A percentile compares a stretch with the other conserved stretches of the same genome.
Conservation (phyloP, 148 eudicot genomes). For the Cornus suecica region DNA sequence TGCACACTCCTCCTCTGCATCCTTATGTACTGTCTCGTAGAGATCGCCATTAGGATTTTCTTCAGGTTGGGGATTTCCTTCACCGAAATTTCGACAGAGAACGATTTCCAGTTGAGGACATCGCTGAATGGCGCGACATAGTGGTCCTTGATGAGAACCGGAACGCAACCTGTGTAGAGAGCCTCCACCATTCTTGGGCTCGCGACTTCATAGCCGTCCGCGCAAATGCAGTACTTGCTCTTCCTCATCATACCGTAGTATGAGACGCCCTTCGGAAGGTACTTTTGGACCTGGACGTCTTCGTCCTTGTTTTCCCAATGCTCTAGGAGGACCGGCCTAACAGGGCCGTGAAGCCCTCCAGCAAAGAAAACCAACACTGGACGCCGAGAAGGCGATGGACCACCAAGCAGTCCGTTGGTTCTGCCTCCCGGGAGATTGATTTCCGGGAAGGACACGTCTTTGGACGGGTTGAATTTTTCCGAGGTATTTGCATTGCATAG, state of each 20-base stretch:
- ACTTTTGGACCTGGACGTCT: constrained; percentile 13
- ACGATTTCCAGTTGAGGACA: constrained; percentile 15
- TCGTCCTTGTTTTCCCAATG: constrained; percentile 15
- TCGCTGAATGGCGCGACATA: constrained; percentile 14
- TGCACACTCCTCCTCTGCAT: constrained; percentile 9
- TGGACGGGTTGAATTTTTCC: constrained; percentile 14
- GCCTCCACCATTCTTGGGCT: constrained; percentile 20
- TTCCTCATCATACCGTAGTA: constrained; percentile 12
- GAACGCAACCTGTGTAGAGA: constrained; percentile 15
- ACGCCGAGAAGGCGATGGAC: constrained; percentile 2
- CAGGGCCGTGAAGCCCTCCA: constrained; percentile 14
- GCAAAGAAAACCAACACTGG: constrained; percentile 11
- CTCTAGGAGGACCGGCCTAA: constrained; percentile 11
- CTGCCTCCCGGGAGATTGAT: constrained; percentile 8
- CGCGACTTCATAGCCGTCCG: constrained; percentile 13
- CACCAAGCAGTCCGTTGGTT: neutral
- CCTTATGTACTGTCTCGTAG: constrained; percentile 5
- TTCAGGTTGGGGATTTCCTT: constrained; percentile 10
- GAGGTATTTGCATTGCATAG: constrained; percentile 18
- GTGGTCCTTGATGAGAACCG: constrained; percentile 16
- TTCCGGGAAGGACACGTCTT: constrained; percentile 14
- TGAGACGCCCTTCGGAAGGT: constrained; percentile 17
- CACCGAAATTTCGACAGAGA: neutral
- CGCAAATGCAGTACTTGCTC: constrained; percentile 16
- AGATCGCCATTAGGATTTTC: constrained; percentile 1